Conservation (phyloP, 148 eudicot genomes). For the Vaccinium macrocarpon region DNA sequence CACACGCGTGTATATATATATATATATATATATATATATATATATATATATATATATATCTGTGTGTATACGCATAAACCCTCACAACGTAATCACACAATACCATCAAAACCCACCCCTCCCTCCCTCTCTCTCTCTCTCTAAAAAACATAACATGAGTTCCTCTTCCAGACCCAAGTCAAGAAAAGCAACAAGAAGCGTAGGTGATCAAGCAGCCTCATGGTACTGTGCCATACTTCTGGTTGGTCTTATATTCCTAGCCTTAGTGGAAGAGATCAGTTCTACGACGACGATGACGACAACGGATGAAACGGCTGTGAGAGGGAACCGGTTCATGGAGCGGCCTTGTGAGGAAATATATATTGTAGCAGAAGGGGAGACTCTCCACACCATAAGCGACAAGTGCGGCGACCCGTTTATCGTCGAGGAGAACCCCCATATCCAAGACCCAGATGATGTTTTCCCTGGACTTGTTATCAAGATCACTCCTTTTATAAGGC, state of each 20-base stretch:
- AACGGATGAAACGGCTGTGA: neutral
- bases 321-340: slow-evolving; percentile 10
- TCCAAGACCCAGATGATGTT: slow-evolving; percentile 48
- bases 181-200: neutral
- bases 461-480: slow-evolving; percentile 52
- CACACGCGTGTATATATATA: neutral
- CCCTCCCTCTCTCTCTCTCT: slow-evolving; percentile 8
- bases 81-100: neutral
- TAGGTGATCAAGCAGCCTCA: slow-evolving; percentile 1
- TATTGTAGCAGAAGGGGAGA: slow-evolving; percentile 58
- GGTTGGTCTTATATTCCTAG: neutral
- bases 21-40: no score
- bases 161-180: neutral
- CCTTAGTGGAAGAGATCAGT: neutral
- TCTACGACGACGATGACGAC: neutral
- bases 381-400: slow-evolving; percentile 53
- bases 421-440: slow-evolving; percentile 50
- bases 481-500: slow-evolving; percentile 24
- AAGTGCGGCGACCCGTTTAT: slow-evolving; percentile 59
- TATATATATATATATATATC: no score
- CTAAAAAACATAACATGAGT: neutral
- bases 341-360: slow-evolving; percentile 52
- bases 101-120: neutral
- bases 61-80: neutral
- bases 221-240: slow-evolving; percentile 4